These are phyloP conservation scores for Lophiostoma macrostomum DNA, from an alignment of 495 filamentous ascomycete species.

Conservation along the genomic window DNA sequence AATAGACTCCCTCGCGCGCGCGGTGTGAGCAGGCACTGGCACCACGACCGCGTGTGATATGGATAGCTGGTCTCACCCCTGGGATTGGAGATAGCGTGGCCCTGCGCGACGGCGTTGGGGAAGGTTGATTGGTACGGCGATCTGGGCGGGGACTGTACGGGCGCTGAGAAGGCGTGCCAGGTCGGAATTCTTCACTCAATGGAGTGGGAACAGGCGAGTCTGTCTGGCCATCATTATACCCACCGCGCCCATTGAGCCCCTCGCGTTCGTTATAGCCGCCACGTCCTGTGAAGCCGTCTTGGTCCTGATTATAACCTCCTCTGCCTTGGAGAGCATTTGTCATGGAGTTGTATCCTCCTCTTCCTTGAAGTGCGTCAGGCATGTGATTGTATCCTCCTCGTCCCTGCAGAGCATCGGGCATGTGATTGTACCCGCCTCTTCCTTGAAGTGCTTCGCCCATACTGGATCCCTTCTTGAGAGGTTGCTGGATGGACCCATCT, in stretches of 20 bases:
- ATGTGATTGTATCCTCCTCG: constrained; percentile 16
- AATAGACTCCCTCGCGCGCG: constrained; percentile 7
- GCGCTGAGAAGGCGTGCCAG: constrained; percentile 27
- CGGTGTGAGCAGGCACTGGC: constrained; percentile 23
- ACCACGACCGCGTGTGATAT: constrained; percentile 19
- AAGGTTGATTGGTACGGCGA: constrained; percentile 5
- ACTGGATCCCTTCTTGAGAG: constrained; percentile 3
- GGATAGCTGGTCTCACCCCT: constrained; percentile 29
- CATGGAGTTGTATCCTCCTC: constrained; percentile 21
- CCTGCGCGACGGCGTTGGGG: constrained; percentile 27
- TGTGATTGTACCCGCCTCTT: constrained; percentile 5
- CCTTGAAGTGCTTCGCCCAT: constrained; percentile 6
- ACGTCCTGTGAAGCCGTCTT: constrained; percentile 12
- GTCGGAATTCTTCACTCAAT: constrained; percentile 22
- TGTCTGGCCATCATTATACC: constrained; percentile 19
- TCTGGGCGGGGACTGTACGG: constrained; percentile 28
- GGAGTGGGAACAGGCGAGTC: constrained; percentile 25
- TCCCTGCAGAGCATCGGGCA: constrained; percentile 5
- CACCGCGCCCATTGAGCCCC: constrained; percentile 19
- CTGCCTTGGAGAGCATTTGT: constrained; percentile 18
- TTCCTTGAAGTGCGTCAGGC: constrained; percentile 9
- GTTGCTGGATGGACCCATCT: background rate
- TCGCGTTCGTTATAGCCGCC: constrained; percentile 21
- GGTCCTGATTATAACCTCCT: constrained; percentile 16
- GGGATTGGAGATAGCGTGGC: constrained; percentile 33